Evolutionary conservation across 2,329 filamentous ascomycete species (phyloP).

Genomic region (Mollisia scopiformis): DNA sequence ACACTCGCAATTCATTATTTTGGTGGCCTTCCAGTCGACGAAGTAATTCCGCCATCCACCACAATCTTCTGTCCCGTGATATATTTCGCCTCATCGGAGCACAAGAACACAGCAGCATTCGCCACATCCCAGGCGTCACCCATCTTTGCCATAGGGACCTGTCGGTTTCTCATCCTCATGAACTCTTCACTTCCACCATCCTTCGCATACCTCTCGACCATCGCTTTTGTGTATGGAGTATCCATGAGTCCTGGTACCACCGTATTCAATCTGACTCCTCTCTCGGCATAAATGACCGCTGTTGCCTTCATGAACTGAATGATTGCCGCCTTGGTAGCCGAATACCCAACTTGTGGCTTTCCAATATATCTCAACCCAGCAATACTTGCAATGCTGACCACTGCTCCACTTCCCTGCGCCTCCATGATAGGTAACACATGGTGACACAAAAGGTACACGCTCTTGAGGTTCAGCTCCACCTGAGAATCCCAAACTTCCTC

Average conservation of each 20-base stretch:
- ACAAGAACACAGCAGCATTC: conserved; percentile 57
- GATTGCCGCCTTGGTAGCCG: conserved; percentile 53
- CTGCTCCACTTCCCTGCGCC: conserved; percentile 44
- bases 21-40: conserved; percentile 39
- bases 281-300: conserved; percentile 51
- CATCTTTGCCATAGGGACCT: conserved; percentile 63
- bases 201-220: conserved; percentile 48
- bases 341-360: conserved; percentile 58
- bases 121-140: conserved; percentile 63
- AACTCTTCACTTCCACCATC: conserved; percentile 51
- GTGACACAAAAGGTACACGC: conserved; percentile 55
- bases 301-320: conserved; percentile 54
- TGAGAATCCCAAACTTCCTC: conserved; percentile 55
- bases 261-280: conserved; percentile 53
- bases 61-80: conserved; percentile 59
- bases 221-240: conserved; percentile 51
- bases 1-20: background rate
- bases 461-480: conserved; percentile 57
- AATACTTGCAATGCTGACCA: conserved; percentile 52
- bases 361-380: conserved; percentile 54
- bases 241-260: conserved; percentile 61
- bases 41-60: conserved; percentile 49
- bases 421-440: conserved; percentile 57
- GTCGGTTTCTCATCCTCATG: conserved; percentile 51
- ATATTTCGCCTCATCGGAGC: conserved; percentile 57